These are phyloP conservation scores for Crataegus laevigata DNA, from an alignment of 306 rosid species.

Conservation along the genomic window DNA sequence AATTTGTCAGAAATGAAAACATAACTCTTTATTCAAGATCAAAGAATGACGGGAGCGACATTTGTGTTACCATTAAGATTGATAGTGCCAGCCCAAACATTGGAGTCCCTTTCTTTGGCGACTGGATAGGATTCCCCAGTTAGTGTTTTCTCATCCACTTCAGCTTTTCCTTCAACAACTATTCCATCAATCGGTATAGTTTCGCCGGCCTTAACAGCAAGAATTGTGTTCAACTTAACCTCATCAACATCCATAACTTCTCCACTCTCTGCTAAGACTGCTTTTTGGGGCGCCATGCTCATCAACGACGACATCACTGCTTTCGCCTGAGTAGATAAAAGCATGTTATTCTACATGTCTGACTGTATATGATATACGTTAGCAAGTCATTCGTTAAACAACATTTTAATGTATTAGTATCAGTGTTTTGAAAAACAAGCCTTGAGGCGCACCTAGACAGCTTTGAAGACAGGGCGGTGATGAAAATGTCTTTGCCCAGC, in stretches of 20 bases:
- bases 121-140: constrained; percentile 94
- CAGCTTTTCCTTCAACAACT: constrained; percentile 68
- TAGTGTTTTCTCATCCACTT: constrained; percentile 81
- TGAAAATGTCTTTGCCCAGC: no score
- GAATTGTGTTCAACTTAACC: constrained; percentile 57
- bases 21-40: background rate
- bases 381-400: background rate
- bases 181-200: constrained; percentile 85
- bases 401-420: background rate
- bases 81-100: constrained; percentile 89
- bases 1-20: background rate
- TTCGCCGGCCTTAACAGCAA: constrained; percentile 89
- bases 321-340: constrained; percentile 53
- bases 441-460: no score
- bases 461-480: no score
- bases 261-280: constrained; percentile 79
- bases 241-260: constrained; percentile 69
- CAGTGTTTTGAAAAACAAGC: no score
- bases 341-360: background rate
- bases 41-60: background rate
- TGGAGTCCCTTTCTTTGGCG: constrained; percentile 64
- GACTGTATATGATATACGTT: background rate
- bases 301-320: constrained; percentile 77
- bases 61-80: constrained; percentile 64
- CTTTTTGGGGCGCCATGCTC: constrained; percentile 78